Evolutionary conservation across 495 filamentous ascomycete genomes (phyloP), one percentile per base, ranked within the genome.

Genomic region (Penicillium angulare): DNA sequence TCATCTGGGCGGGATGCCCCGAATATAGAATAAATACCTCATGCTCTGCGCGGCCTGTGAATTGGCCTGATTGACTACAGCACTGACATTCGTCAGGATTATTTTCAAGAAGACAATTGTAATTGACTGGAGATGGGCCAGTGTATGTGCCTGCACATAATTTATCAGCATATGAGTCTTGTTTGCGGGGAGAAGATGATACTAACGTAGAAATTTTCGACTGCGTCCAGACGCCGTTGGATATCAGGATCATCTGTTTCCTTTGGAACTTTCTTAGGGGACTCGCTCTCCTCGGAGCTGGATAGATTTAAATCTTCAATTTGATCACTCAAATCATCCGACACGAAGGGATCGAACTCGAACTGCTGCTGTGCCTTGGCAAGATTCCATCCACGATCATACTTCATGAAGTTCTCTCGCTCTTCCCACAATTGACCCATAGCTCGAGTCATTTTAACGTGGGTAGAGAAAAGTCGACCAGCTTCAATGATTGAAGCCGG

Each of bases 351-450:
- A 15, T 73, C 55, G 13, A 52, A 55, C 22, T 73, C 55, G 13
- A 52, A 55, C 22, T 53, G 36, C 12, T 38, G 49, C n/a, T 42
- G 71, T 3, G 73, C 64, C 1, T 81, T 72, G 33, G 86, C 80
- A 0, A 74, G 73, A 39, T 86, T 82, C 89, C 90, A 97, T 3
- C 92, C 92, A 32, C 93, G 79, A 53, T 97, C 92, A 52, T 88
- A 92, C 61, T 87, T 90, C 71, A 96, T 86, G 53, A 92, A 97
- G 34, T 78, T 80, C 61, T 96, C 90, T 32, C 92, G 79, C 66
- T 96, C 92, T 56, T 95, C 84, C 93, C 93, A 98, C 27, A 98
- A 73, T 67, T 98, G 95, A 42, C 86, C 82, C 76, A 93, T 93
- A 1, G 90, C 89, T 45, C 95, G 74, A 0, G 89, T 92, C 79